Percentiles rank a stretch among this genome's conserved stretches.
Conservation (phyloP, 1,284 basidiomycete genomes). For the Pseudozyma flocculosa region DNA sequence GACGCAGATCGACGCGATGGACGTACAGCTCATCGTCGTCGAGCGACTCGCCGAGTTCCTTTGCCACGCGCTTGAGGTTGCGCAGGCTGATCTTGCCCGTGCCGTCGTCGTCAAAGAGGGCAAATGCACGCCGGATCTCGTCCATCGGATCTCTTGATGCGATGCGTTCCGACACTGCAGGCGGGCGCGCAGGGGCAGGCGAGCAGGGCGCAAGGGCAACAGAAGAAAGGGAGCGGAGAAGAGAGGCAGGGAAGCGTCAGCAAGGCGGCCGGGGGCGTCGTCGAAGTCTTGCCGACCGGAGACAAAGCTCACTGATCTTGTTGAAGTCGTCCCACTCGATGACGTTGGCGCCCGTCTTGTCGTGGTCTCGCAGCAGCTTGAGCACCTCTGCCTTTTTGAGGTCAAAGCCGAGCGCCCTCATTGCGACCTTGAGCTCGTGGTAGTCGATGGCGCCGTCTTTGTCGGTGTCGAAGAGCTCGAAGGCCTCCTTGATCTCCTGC, state of each 20-base stretch:
- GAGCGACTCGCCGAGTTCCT: constrained; percentile 91
- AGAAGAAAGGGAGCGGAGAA: neutral
- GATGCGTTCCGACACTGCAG: constrained; percentile 87
- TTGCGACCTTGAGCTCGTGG: constrained; percentile 97
- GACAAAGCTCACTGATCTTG: constrained; percentile 80
- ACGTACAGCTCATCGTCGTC: constrained; percentile 96
- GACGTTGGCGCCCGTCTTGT: constrained; percentile 82
- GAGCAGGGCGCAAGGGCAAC: neutral
- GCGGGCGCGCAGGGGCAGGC: neutral
- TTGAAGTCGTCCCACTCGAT: constrained; percentile 95
- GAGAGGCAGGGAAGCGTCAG: neutral
- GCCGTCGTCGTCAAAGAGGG: constrained; percentile 93
- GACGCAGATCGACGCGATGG: too few relatives aligned
- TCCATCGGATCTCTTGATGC: constrained; percentile 92
- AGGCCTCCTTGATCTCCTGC: constrained; percentile 97
- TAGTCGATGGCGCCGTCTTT: constrained; percentile 84
- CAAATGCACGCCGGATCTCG: constrained; percentile 91
- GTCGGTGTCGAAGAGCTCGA: constrained; percentile 98
- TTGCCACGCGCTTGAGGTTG: constrained; percentile 89
- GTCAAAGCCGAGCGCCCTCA: constrained; percentile 96
- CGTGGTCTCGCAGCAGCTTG: constrained; percentile 88
- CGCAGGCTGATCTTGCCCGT: constrained; percentile 90
- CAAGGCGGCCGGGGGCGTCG: too few relatives aligned
- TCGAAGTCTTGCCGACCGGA: too few relatives aligned
- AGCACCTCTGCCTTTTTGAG: constrained; percentile 97